A percentile compares a stretch with the other conserved stretches of the same genome.
Evolutionary conservation across 805 yeast species (phyloP).

Genomic region (Metschnikowia similis): DNA sequence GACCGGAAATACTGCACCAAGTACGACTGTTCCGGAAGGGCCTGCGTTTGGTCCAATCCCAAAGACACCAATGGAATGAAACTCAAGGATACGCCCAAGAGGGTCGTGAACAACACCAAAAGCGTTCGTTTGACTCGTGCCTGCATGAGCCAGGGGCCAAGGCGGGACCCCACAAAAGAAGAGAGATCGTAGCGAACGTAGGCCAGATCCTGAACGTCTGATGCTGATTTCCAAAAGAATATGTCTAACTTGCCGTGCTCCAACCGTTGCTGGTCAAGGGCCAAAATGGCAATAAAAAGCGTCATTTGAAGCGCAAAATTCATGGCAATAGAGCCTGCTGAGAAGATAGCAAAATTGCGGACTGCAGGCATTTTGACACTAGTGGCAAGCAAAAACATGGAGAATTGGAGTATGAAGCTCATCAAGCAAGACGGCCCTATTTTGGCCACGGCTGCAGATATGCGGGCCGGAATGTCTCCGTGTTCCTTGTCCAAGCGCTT

Average conservation of each 20-base stretch:
- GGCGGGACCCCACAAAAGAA: slow-evolving; percentile 39
- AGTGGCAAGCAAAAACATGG: slow-evolving; percentile 75
- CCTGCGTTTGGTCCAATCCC: slow-evolving; percentile 88
- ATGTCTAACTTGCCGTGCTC: slow-evolving; percentile 59
- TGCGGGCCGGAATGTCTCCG: slow-evolving; percentile 16
- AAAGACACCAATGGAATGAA: slow-evolving; percentile 64
- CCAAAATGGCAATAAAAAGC: slow-evolving; percentile 66
- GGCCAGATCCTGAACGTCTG: slow-evolving; percentile 4
- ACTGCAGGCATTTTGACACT: slow-evolving; percentile 94
- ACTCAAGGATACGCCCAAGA: slow-evolving; percentile 68
- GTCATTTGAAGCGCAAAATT: slow-evolving; percentile 80
- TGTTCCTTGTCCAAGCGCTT: slow-evolving; percentile 43
- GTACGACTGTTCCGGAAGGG: slow-evolving; percentile 81
- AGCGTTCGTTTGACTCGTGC: slow-evolving; percentile 45
- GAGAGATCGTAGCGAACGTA: slow-evolving; percentile 23
- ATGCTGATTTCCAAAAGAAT: slow-evolving; percentile 43
- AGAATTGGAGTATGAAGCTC: slow-evolving; percentile 72
- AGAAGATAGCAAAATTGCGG: slow-evolving; percentile 83
- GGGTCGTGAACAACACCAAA: slow-evolving; percentile 49
- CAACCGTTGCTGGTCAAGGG: slow-evolving; percentile 60
- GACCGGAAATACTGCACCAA: slow-evolving; percentile 77
- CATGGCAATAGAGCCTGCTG: slow-evolving; percentile 78
- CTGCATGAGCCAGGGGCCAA: slow-evolving; percentile 58
- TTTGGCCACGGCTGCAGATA: slow-evolving; percentile 60
- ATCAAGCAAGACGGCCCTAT: slow-evolving; percentile 86